Conservation (phyloP, 495 filamentous ascomycete species). For the Aspergillus incahuasiensis region DNA sequence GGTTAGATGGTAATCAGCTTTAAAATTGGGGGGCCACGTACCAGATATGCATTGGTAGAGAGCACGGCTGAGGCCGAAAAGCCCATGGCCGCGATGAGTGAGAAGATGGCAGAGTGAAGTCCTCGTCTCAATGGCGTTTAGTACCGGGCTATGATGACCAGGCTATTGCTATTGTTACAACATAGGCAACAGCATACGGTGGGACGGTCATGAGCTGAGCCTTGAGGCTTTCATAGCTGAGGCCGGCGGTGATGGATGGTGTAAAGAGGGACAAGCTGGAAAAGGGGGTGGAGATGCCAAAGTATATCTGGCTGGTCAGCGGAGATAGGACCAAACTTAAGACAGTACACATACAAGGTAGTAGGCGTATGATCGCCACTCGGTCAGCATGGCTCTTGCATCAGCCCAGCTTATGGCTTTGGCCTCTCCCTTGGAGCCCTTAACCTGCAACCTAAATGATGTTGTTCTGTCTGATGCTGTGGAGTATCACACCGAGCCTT, state of each 20-base stretch:
- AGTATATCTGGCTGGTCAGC: conserved; percentile 48
- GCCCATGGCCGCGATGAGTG: conserved; percentile 58
- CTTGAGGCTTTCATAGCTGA: conserved; percentile 56
- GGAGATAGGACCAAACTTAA: conserved; percentile 5
- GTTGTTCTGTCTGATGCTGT: too few species aligned
- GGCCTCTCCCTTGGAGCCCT: conserved; percentile 54
- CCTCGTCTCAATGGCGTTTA: too few species aligned
- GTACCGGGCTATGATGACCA: too few species aligned
- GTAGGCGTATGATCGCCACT: conserved; percentile 61
- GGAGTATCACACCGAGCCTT: too few species aligned
- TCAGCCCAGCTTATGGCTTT: conserved; percentile 57
- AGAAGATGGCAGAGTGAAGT: conserved; percentile 53
- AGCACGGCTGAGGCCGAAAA: conserved; percentile 63
- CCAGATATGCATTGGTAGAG: conserved; percentile 52
- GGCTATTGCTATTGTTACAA: conserved; percentile 39
- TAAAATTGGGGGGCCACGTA: conserved; percentile 20
- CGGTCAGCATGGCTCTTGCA: conserved; percentile 51
- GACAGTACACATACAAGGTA: too few species aligned
- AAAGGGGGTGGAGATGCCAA: conserved; percentile 63
- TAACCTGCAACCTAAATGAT: conserved; percentile 48
- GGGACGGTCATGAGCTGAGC: conserved; percentile 77
- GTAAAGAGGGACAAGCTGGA: conserved; percentile 65
- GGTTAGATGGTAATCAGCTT: too few species aligned
- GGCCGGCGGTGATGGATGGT: conserved; percentile 61
- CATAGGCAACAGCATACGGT: conserved; percentile 66